Evolutionary conservation across 768 basidiomycete species (phyloP).

Genomic region (Suillus subluteus): DNA sequence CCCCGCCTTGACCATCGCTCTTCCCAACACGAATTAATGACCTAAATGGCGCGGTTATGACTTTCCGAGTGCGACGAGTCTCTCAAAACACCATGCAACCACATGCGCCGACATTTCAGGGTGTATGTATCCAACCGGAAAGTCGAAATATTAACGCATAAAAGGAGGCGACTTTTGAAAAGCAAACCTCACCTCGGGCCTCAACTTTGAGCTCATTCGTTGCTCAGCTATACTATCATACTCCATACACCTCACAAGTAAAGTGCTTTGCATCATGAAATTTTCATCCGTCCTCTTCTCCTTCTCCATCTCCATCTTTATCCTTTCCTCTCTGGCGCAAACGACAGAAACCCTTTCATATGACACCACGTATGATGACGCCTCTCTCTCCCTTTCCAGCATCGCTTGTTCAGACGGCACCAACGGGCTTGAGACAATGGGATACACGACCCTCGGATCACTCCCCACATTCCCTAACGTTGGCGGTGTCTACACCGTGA

Average conservation of each 20-base stretch:
- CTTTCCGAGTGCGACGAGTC: conserved; percentile 6
- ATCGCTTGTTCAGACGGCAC: conserved; percentile 44
- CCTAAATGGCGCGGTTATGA: conserved; percentile 9
- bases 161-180: conserved; percentile 14
- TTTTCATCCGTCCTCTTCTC: conserved; percentile 20
- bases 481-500: conserved; percentile 33
- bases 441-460: conserved; percentile 40
- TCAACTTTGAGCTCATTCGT: not conserved
- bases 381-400: conserved; percentile 25
- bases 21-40: not conserved
- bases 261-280: conserved; percentile 28
- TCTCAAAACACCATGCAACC: not conserved
- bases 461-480: conserved; percentile 44
- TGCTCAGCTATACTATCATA: not conserved
- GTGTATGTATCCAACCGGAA: conserved; percentile 18
- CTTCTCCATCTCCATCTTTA: conserved; percentile 19
- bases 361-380: conserved; percentile 41
- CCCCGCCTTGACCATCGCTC: not conserved
- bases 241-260: not conserved
- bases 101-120: not conserved
- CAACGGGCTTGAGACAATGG: conserved; percentile 39
- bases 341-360: conserved; percentile 36
- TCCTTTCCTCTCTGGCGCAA: conserved; percentile 26
- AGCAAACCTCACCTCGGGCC: not conserved
- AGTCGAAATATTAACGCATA: conserved; percentile 19